Evolutionary conservation across 1,284 basidiomycete genomes (phyloP), one percentile per base, ranked within the genome.

Genomic region (Ganoderma multipileum): DNA sequence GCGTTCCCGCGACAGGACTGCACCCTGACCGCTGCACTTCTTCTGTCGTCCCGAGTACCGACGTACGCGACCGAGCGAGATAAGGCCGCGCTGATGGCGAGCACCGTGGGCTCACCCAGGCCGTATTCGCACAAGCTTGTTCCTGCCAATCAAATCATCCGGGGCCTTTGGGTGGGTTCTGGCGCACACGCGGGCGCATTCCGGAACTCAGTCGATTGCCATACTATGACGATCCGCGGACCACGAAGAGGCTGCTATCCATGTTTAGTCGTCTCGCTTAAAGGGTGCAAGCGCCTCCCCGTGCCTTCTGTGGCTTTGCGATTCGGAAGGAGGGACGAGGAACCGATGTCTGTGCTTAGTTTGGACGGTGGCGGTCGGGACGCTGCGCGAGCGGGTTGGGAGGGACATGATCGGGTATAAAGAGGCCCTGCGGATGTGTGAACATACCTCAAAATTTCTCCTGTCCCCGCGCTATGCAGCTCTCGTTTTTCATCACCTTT

Each of bases 401-500:
- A 38, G 18, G 18, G 47, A 42, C 5, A 23, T 55, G 12, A 41
- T 28, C 59, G 44, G 58, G 44, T 72, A 72, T 71, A 72, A 71
- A 60, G 67, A 42, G 47, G 57, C 30, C 8, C 8, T 39, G 50
- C 52, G 41, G 36, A 50, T 36, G 39, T 36, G 61, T 28, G 61
- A 54, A 59, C 23, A 41, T 5, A 59, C 23, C 2, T 23, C 61
- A 50, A 60, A 60, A 59, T 60, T 58, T 50, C 60, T 60, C 61
- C 59, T 50, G 30, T 61, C 50, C 64, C 8, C 33, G 4, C 38
- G 44, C 65, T 57, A 72, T 72, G 71, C 66, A 71, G 50, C 65
- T 72, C 44, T 71, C 71, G 8, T 69, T 72, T 50, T 69, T 69
- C 60, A 72, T 72, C 58, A 71, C 71, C 50, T 71, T 72, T 47